Percentiles rank a stretch among this genome's conserved stretches.
phyloP scores from a whole-genome alignment of 148 eudicot species.

The Fagopyrum esculentum region DNA sequence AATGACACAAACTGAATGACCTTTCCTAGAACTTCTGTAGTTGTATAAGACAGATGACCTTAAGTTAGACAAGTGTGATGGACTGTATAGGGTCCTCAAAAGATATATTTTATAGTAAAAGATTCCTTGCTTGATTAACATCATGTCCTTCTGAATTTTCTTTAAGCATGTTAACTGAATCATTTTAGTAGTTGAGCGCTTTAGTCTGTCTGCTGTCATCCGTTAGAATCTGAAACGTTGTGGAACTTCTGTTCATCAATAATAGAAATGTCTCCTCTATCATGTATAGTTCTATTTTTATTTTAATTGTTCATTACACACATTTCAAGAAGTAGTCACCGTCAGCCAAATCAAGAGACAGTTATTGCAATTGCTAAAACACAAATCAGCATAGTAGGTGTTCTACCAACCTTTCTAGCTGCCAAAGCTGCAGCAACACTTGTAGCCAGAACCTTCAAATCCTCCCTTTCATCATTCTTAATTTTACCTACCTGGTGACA shows the following conservation, averaged over 20 bases:
- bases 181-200: neutral
- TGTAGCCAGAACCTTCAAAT: constrained; percentile 93
- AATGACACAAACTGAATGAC: neutral
- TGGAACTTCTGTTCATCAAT: neutral
- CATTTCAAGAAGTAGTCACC: neutral
- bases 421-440: constrained; percentile 99
- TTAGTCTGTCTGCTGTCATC: neutral
- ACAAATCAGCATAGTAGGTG: neutral
- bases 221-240: neutral
- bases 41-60: neutral
- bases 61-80: neutral
- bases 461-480: constrained; percentile 96
- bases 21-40: neutral
- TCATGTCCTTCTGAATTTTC: neutral
- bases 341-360: neutral
- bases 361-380: neutral
- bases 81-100: neutral
- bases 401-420: constrained; percentile 63
- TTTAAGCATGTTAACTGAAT: neutral
- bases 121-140: neutral
- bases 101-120: too few relatives aligned
- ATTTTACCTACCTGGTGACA: constrained; percentile 79
- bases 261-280: neutral
- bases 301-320: neutral
- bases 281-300: neutral